Base-by-base conservation (phyloP, 1,284 basidiomycete species). In the Earliella scabrosa region DNA sequence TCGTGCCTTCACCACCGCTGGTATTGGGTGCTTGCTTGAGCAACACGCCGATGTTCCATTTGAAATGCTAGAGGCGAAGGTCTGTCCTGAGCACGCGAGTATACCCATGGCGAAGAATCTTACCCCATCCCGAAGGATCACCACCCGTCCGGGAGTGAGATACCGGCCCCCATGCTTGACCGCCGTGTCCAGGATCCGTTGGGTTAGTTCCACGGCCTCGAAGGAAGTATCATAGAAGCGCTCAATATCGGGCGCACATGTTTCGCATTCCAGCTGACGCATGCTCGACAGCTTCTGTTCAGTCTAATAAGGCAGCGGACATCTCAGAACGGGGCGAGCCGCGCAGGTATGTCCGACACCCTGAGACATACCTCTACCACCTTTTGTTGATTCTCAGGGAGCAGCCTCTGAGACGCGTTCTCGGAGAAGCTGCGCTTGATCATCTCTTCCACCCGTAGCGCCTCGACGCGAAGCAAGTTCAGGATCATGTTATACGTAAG, bases 401-500 rank as follows among this genome's bases (percentile, higher is more conserved):
- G 78, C 51, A 98, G 77, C 50, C 89, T 83, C 68, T 99, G 97
- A 0, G 96, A 91, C 0, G 95, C 89, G 68, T 99, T 99, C 76
- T 99, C 97, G 3, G 97, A 98, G 74, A 99, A 99, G 69, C 93
- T 96, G 34, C 97, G 84, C 74, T 99, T 99, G 73, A 99, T 99
- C 97, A 99, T 99, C 72, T 99, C 97, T 69, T 99, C 97, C 8
- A 99, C 97, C 61, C 90, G 85, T 32, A 99, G 80, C 2, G 97
- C 95, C 70, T 99, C 97, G 8, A 99, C 97, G 27, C 97, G 88
- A 16, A 99, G 82, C 39, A 99, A 75, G 70, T 99, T 99, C 57
- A 99, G 78, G 59, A 99, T 98, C 97, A 99, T 99, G 71, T 98
- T 98, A 77, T 99, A 99, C 1, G 97, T 99, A 61, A 99, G 79